Base-by-base conservation (phyloP, 2,329 filamentous ascomycete genomes). In the Pseudonectria buxi region DNA sequence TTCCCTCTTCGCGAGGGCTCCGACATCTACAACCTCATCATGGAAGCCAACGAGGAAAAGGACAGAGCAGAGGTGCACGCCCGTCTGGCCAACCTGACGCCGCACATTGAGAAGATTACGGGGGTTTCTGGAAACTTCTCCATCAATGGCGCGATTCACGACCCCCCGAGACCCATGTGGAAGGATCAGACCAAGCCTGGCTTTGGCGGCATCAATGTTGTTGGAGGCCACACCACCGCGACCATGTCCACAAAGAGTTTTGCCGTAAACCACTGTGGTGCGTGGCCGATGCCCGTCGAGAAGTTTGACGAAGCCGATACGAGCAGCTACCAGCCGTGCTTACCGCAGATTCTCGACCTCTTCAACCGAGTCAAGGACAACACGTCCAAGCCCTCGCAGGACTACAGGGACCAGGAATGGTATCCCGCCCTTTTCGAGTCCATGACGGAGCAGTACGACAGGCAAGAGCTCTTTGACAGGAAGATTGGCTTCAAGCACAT, bases 201-300 rank as follows among this genome's bases (percentile, higher is more conserved):
- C 14, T 43, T 49, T 3, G 62, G 63, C 24, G 63, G 63, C 6
- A 53, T 67, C 36, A 63, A 55, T 27, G 52, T 47, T 32, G 61
- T 58, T 12, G 61, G 56, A 24, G 62, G 55, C 5, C 55, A 57
- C 32, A 65, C 64, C 3, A 52, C 61, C 2, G 51, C 55, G 2
- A 65, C 62, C 0, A 64, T 64, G 29, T 66, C 64, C 0, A 45
- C 64, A 14, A 67, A 67, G 42, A 64, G 60, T 37, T 30, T 66
- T 2, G 53, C 55, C 0, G 64, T 59, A 5, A 63, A 58, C 4
- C 42, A 65, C 6, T 67, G 64, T 32, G 64, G 64, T 10, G 40
- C 64, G 16, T 54, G 48, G 1, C 63, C 64, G 1, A 43, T 68
- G 24, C 51, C 63, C 7, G 56, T 55, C 12, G 62, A 67, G 33